These are phyloP conservation scores for Fraxinus albicans DNA, from an alignment of 305 asterid species.

Conservation along the genomic window DNA sequence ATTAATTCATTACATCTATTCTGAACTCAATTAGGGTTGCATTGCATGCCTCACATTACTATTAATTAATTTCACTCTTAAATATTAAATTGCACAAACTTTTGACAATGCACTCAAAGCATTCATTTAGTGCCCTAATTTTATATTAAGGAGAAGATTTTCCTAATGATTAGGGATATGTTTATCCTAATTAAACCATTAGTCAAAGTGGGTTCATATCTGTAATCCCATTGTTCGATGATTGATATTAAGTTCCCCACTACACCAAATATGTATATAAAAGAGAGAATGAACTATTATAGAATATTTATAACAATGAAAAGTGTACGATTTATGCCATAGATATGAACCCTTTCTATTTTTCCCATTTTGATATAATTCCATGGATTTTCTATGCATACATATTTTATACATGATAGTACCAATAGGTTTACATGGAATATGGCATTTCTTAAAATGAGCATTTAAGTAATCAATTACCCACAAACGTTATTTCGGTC, in stretches of 20 bases:
- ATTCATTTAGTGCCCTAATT: constrained; percentile 32
- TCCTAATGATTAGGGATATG: constrained; percentile 44
- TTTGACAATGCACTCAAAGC: constrained; percentile 19
- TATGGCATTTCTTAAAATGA: no score
- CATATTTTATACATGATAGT: background rate
- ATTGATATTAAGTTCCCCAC: constrained; percentile 49
- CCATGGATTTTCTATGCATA: background rate
- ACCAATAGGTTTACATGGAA: background rate
- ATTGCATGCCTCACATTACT: constrained; percentile 20
- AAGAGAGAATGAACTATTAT: background rate
- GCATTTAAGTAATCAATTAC: background rate
- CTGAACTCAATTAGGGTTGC: background rate
- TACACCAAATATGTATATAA: constrained; percentile 39
- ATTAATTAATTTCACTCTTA: background rate
- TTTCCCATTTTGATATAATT: background rate
- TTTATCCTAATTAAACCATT: constrained; percentile 18
- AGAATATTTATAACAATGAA: background rate
- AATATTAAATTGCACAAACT: background rate
- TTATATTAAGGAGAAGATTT: constrained; percentile 41
- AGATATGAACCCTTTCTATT: background rate
- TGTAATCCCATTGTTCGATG: constrained; percentile 33
- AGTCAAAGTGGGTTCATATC: constrained; percentile 30
- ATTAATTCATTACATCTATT: background rate
- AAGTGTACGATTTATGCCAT: background rate
- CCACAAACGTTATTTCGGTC: background rate